These are phyloP conservation scores for Pythium angustatum DNA, from an alignment of 352 stramenopile species.

Conservation along the genomic window DNA sequence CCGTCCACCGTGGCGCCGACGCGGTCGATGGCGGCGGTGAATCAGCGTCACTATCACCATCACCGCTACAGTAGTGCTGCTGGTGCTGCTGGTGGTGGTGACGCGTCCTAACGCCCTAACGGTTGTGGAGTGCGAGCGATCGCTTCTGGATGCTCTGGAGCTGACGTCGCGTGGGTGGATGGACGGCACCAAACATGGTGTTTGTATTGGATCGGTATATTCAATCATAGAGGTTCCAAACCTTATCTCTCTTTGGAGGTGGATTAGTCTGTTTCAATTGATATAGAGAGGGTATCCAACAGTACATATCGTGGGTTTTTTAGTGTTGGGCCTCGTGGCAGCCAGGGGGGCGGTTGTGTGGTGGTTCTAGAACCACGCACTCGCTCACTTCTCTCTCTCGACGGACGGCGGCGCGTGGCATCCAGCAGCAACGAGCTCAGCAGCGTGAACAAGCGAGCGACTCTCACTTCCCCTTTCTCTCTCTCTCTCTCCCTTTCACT, in stretches of 20 bases:
- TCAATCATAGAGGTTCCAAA: not conserved
- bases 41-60: too few species aligned
- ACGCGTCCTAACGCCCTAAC: too few species aligned
- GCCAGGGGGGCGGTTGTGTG: not conserved
- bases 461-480: conserved; percentile 14
- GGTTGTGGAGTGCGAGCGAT: too few species aligned
- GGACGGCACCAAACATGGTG: not conserved
- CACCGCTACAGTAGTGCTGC: too few species aligned
- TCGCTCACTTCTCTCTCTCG: conserved; percentile 7
- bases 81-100: too few species aligned
- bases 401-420: conserved; percentile 17
- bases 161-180: not conserved
- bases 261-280: conserved; percentile 9
- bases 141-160: too few species aligned
- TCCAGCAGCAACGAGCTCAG: not conserved
- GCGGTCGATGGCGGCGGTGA: too few species aligned
- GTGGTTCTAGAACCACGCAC: conserved; percentile 33
- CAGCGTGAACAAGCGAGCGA: not conserved
- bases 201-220: conserved; percentile 17
- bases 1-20: too few species aligned
- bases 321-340: not conserved
- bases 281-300: conserved; percentile 17
- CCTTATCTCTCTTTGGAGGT: not conserved
- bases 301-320: conserved; percentile 15
- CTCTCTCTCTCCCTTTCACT: not conserved